Percentiles rank a stretch among this genome's conserved stretches.
Evolutionary conservation across 768 basidiomycete species (phyloP).

Genomic region (Tylopilus plumbeoviolaceoides): DNA sequence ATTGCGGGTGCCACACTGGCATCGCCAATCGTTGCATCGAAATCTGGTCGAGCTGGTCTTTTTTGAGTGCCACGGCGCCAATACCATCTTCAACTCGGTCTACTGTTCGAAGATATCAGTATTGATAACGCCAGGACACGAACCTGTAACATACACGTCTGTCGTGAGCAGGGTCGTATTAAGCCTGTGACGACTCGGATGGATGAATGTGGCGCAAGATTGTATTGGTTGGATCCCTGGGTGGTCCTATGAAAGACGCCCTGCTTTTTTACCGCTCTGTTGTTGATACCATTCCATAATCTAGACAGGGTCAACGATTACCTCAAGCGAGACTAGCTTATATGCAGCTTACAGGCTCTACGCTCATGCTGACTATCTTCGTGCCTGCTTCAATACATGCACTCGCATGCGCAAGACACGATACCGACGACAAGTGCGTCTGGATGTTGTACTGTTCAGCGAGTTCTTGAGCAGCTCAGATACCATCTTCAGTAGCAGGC

Average conservation of each 20-base stretch:
- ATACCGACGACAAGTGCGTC: slow-evolving; percentile 51
- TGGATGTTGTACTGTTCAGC: slow-evolving; percentile 36
- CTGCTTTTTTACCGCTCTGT: slow-evolving; percentile 12
- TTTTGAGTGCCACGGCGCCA: slow-evolving; percentile 40
- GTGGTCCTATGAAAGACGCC: slow-evolving; percentile 20
- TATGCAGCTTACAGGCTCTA: slow-evolving; percentile 41
- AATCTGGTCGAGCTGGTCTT: slow-evolving; percentile 36
- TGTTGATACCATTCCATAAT: slow-evolving; percentile 41
- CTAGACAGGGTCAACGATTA: slow-evolving; percentile 24
- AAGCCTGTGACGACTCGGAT: slow-evolving; percentile 34
- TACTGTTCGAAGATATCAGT: slow-evolving; percentile 27
- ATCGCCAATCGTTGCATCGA: slow-evolving; percentile 29
- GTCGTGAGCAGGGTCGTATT: slow-evolving; percentile 40
- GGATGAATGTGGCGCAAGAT: slow-evolving; percentile 43
- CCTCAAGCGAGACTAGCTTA: neutral
- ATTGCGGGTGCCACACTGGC: slow-evolving; percentile 30
- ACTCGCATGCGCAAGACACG: slow-evolving; percentile 49
- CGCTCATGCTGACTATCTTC: slow-evolving; percentile 45
- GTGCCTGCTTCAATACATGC: slow-evolving; percentile 52
- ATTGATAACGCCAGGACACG: neutral
- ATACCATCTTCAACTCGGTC: slow-evolving; percentile 41
- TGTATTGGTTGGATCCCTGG: slow-evolving; percentile 47
- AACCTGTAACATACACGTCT: slow-evolving; percentile 34
- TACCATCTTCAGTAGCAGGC: slow-evolving; percentile 54
- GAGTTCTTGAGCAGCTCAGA: slow-evolving; percentile 43